Percentiles rank a stretch among this genome's conserved stretches.
Conservation (phyloP, 306 rosid species). For the Quercus gilva region DNA sequence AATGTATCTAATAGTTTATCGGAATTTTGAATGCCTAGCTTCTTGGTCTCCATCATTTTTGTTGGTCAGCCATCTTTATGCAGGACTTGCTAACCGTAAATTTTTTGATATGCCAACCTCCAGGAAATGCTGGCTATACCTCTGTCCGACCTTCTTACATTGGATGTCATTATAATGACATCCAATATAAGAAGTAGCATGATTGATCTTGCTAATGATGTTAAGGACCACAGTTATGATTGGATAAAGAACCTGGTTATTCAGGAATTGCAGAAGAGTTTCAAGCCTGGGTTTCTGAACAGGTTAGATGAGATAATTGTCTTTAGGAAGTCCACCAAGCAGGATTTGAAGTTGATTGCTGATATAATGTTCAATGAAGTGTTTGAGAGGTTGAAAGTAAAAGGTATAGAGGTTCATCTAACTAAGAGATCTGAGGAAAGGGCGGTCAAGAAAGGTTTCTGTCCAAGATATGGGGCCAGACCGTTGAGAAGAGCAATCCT, state of each 20-base stretch:
- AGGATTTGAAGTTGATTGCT: conserved; percentile 89
- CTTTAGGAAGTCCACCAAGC: conserved; percentile 83
- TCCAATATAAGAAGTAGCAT: conserved; percentile 94
- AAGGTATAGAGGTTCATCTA: conserved; percentile 81
- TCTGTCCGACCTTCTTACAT: too few species aligned
- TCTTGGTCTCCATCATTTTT: neutral
- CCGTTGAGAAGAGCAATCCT: conserved; percentile 91
- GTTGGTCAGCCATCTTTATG: neutral
- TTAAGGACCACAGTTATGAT: conserved; percentile 84
- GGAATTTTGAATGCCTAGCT: neutral
- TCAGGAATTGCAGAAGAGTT: conserved; percentile 80
- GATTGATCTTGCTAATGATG: conserved; percentile 81
- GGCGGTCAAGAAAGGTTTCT: conserved; percentile 86
- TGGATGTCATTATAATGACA: conserved; percentile 53
- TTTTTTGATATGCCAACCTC: neutral
- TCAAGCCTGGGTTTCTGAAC: conserved; percentile 85
- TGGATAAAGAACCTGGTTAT: conserved; percentile 90
- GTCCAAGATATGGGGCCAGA: conserved; percentile 95
- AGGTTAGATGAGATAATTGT: conserved; percentile 95
- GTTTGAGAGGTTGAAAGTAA: conserved; percentile 65
- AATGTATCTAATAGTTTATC: neutral
- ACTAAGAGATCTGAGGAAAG: conserved; percentile 87
- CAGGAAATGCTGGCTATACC: too few species aligned
- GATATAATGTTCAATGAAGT: conserved; percentile 94
- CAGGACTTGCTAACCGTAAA: conserved; percentile 4